Evolutionary conservation across 148 eudicot species (phyloP).

Genomic region (Diospyros lotus): DNA sequence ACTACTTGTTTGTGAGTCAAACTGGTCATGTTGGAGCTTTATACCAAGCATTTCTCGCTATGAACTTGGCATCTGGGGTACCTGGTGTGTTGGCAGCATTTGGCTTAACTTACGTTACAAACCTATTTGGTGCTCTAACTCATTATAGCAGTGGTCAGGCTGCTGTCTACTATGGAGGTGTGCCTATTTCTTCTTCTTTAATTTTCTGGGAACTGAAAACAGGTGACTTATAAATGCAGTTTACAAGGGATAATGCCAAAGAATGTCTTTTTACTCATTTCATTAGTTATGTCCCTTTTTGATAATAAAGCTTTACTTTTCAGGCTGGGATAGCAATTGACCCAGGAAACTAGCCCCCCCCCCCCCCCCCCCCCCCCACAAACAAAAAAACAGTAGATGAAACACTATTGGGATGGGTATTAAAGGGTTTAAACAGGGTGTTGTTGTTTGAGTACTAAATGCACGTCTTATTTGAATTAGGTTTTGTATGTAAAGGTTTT

Average conservation of each 20-base stretch:
- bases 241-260: too few relatives aligned
- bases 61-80: constrained; percentile 89
- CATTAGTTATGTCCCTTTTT: background rate
- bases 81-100: constrained; percentile 80
- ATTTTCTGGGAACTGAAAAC: too few relatives aligned
- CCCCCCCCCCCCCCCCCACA: too few relatives aligned
- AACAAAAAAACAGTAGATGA: too few relatives aligned
- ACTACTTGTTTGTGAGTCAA: constrained; percentile 94
- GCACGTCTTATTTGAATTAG: too few relatives aligned
- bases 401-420: too few relatives aligned
- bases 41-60: constrained; percentile 89
- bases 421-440: too few relatives aligned
- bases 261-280: background rate
- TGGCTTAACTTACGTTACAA: constrained; percentile 85
- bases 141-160: constrained; percentile 99
- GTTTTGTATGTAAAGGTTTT: too few relatives aligned
- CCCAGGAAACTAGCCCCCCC: too few relatives aligned
- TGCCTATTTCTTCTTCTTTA: background rate
- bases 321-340: background rate
- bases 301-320: too few relatives aligned
- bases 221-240: too few relatives aligned
- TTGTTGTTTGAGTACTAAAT: too few relatives aligned
- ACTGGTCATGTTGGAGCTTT: constrained; percentile 96
- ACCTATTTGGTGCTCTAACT: constrained; percentile 80
- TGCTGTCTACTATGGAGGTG: constrained; percentile 96